These are phyloP conservation scores for Inonotus hispidus DNA, from an alignment of 1,284 basidiomycete genomes.

Conservation along the genomic window DNA sequence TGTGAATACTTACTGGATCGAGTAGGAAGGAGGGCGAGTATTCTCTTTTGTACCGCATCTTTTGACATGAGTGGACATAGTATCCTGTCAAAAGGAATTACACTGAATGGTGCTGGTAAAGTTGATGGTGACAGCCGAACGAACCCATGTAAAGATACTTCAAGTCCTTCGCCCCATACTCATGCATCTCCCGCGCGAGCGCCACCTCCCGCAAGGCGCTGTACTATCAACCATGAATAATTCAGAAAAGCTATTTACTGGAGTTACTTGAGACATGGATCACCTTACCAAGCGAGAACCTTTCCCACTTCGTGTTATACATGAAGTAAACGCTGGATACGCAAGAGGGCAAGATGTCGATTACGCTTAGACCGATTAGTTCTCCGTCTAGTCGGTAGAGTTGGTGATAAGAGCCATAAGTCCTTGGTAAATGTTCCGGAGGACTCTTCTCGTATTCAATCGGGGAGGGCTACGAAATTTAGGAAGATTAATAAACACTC, in stretches of 20 bases:
- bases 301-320: conserved; percentile 78
- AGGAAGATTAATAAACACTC: background rate
- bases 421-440: conserved; percentile 54
- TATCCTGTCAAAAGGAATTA: conserved; percentile 54
- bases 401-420: conserved; percentile 85
- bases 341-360: conserved; percentile 88
- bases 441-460: conserved; percentile 53
- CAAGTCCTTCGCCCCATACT: conserved; percentile 61
- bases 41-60: conserved; percentile 97
- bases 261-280: too few relatives aligned
- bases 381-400: conserved; percentile 77
- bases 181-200: conserved; percentile 66
- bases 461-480: conserved; percentile 36
- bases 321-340: conserved; percentile 97
- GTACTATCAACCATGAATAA: conserved; percentile 42
- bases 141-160: conserved; percentile 80
- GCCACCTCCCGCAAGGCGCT: conserved; percentile 79
- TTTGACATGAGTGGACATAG: conserved; percentile 87
- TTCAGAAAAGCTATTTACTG: too few relatives aligned
- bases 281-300: conserved; percentile 81
- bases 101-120: background rate
- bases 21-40: conserved; percentile 85
- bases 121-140: conserved; percentile 22
- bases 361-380: conserved; percentile 82
- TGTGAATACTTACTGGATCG: conserved; percentile 63